A percentile compares a stretch with the other conserved stretches of the same genome.
phyloP scores from a whole-genome alignment of 2,329 filamentous ascomycete genomes.

The Monosporascus sp. region DNA sequence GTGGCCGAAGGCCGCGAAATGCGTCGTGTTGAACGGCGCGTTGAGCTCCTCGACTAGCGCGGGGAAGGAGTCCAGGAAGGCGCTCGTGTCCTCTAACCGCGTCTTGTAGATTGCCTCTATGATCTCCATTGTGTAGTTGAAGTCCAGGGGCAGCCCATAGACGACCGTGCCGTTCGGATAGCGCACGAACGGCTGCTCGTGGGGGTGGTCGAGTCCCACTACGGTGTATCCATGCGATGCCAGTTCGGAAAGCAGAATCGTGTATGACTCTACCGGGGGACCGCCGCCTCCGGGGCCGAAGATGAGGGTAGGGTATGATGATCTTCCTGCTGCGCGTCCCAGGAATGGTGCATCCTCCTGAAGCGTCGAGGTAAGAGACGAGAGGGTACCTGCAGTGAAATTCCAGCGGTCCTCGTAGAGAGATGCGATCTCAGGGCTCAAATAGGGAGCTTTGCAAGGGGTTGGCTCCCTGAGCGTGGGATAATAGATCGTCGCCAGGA shows the following conservation, averaged over 20 bases:
- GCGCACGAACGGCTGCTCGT: constrained; percentile 23
- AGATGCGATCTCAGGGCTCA: constrained; percentile 3
- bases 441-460: background rate
- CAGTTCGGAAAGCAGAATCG: constrained; percentile 15
- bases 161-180: constrained; percentile 24
- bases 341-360: constrained; percentile 1
- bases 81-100: constrained; percentile 14
- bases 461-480: constrained; percentile 1
- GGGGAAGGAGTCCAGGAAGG: constrained; percentile 14
- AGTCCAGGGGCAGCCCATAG: constrained; percentile 11
- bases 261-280: constrained; percentile 13
- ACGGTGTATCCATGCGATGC: constrained; percentile 20
- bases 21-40: constrained; percentile 11
- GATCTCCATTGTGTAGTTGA: background rate
- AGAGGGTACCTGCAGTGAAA: background rate
- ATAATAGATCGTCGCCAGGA: constrained; percentile 13
- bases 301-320: constrained; percentile 12
- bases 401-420: constrained; percentile 3
- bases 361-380: constrained; percentile 1
- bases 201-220: constrained; percentile 22
- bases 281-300: constrained; percentile 16
- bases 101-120: constrained; percentile 9
- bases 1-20: constrained; percentile 15
- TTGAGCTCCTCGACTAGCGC: constrained; percentile 7
- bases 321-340: background rate